Evolutionary conservation across 1,284 basidiomycete species (phyloP), one percentile per base, ranked within the genome.

Genomic region (Earliella scabrosa): DNA sequence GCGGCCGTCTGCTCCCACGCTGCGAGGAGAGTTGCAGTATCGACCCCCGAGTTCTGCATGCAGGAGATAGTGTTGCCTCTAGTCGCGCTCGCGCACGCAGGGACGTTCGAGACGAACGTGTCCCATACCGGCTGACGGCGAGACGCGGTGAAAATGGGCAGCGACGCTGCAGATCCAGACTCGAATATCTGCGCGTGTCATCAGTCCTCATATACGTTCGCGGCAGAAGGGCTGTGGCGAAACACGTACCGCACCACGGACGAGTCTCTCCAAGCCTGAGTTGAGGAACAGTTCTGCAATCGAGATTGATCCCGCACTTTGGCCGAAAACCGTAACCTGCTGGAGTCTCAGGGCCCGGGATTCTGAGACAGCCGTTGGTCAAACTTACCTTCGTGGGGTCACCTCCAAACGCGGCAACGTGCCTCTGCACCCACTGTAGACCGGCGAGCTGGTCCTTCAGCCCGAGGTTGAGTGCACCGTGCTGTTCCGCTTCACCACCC

Each of bases 231-330:
- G 11, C 13, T 7, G 9, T 21, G 6, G 11, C 11, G 14, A n/a
- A 4, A 0, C 4, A 66, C 76, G 50, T 66, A 81, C 79, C 2
- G 73, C 79, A 32, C 73, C 79, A 54, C 79, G 64, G 11, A 73
- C 79, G 23, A 79, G 66, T 31, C 64, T 67, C 14, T 71, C 65
- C 26, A 82, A 58, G 11, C 68, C 66, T 1, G 77, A 72, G 57
- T 80, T 76, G 29, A 82, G 69, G 58, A 76, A 77, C 3, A 78
- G 69, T 23, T 75, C 63, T 0, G 75, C 69, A 8, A 74, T 75
- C 61, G 78, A 77, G 16, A 81, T 75, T 1, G 81, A 67, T 1
- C 82, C 83, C 5, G 82, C 82, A 60, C 81, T 83, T 63, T 83
- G 73, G 8, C 82, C 83, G 58, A 82, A 80, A 4, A 81, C 66